These are phyloP conservation scores for Boletus speciosus DNA, from an alignment of 768 basidiomycete species.

Conservation along the genomic window DNA sequence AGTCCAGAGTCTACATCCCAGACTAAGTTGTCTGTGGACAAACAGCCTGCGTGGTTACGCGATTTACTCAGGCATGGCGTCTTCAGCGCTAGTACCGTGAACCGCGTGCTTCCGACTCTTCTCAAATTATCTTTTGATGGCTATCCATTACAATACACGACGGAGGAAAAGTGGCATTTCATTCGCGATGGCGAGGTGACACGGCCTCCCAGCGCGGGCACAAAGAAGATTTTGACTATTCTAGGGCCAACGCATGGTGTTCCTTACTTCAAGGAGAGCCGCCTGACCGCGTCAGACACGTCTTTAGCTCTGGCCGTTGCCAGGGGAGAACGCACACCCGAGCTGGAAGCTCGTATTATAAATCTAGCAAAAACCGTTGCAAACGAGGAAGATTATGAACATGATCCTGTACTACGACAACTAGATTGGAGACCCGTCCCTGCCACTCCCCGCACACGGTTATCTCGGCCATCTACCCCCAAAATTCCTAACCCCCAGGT, in stretches of 20 bases:
- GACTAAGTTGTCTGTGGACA: neutral
- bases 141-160: constrained; percentile 53
- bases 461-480: neutral
- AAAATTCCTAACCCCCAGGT: constrained; percentile 41
- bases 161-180: constrained; percentile 68
- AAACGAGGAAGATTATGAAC: constrained; percentile 15
- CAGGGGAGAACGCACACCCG: constrained; percentile 36
- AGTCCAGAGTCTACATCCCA: neutral
- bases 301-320: constrained; percentile 49
- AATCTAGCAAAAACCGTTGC: constrained; percentile 39
- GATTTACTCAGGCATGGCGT: constrained; percentile 44
- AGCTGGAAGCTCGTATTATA: constrained; percentile 36
- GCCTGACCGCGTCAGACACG: constrained; percentile 38
- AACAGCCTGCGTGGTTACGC: constrained; percentile 56
- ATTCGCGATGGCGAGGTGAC: constrained; percentile 28
- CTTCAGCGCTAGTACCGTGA: constrained; percentile 32
- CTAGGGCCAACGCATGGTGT: constrained; percentile 47
- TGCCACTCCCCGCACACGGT: neutral
- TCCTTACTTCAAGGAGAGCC: constrained; percentile 41
- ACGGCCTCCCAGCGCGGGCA: constrained; percentile 43
- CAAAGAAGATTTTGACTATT: constrained; percentile 42
- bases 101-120: constrained; percentile 63
- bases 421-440: constrained; percentile 60
- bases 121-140: constrained; percentile 61
- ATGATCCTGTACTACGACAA: constrained; percentile 59